Evolutionary conservation across 495 filamentous ascomycete species (phyloP), one percentile per base, ranked within the genome.

Genomic region (Diplogelasinospora grovesii): DNA sequence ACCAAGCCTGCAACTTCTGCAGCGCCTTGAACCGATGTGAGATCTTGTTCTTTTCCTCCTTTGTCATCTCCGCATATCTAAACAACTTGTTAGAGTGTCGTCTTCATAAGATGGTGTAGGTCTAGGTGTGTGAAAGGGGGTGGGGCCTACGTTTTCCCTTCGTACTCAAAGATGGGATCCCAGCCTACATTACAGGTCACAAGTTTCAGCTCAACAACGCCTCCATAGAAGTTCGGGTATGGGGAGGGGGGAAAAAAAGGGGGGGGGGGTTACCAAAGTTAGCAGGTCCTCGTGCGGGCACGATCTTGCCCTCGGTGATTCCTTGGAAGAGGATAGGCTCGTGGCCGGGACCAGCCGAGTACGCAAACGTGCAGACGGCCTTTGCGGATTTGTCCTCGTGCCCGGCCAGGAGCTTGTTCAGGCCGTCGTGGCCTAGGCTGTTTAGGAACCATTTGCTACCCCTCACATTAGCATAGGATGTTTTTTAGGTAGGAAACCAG

Each of bases 81-180:
- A 25, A 5, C n/a, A n/a, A n/a, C n/a, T n/a, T n/a, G n/a, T n/a
- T n/a, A 7, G 24, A 10, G 30, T 7, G 14, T 30, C 18, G 41
- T 50, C 36, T 49, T 47, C 15, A 21, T 21, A 19, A 7, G 20
- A 13, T 28, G 6, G 9, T 22, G 26, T 16, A 10, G 15, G 5
- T n/a, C 4, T 8, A 36, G 34, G 9, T 8, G 38, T 14, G 31
- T 20, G 19, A 41, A 8, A 19, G 4, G 21, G 1, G 41, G 16
- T 65, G 5, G 39, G 16, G 66, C 75, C 62, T 63, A 97, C 64
- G 92, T 98, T 64, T 87, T 66, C 33, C 89, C 90, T 48, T 90
- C 77, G 52, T 92, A 89, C 65, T 99, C 92, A 52, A 99, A 99
- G 34, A 94, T 84, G 0, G 93, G 78, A 58, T 99, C 92, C 92